Base-by-base conservation (phyloP, 352 stramenopile genomes). In the Phytopythium mirpurense region DNA sequence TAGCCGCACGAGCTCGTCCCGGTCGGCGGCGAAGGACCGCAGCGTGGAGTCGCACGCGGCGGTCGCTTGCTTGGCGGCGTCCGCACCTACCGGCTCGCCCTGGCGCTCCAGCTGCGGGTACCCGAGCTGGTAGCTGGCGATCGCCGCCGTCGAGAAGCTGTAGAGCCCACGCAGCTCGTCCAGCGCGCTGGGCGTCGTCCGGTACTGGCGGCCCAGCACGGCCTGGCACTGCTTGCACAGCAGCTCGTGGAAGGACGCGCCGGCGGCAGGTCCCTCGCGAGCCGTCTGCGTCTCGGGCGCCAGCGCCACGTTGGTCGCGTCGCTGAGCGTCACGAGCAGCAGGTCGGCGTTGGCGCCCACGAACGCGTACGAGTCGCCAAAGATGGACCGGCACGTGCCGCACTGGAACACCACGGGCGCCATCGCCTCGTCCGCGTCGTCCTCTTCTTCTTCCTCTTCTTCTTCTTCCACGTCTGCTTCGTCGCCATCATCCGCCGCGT, bases 341-440 rank as follows among this genome's bases (percentile, higher is more conserved):
- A 89, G 64, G 37, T 87, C 66, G 9, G 78, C 69, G 15, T 78
- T 94, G n/a, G 80, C 88, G 47, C 71, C 75, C 54, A 92, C 72
- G 31, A 92, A 90, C 34, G 78, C 70, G 53, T 90, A 91, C 42
- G 81, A 92, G 62, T 94, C 83, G 19, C 81, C 82, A 24, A 94
- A 85, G 50, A 94, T 90, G 27, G 75, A 86, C 26, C 83, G 72
- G 37, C 83, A 94, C 19, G 80, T 92, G 62, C 63, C 83, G 61
- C 83, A 94, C 56, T 92, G 81, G 54, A 94, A 94, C 24, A 92
- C 78, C 31, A 94, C 81, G 8, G 86, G 81, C 18, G 74, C 77
- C 40, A 78, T 59, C 18, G 68, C 62, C n/a, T 72, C 74, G n/a
- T 74, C 71, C 18, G 72, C 67, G 4, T 80, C 73, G 14, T 76